Conservation (phyloP, 2,329 filamentous ascomycete species). For the Calonectria honghensis region DNA sequence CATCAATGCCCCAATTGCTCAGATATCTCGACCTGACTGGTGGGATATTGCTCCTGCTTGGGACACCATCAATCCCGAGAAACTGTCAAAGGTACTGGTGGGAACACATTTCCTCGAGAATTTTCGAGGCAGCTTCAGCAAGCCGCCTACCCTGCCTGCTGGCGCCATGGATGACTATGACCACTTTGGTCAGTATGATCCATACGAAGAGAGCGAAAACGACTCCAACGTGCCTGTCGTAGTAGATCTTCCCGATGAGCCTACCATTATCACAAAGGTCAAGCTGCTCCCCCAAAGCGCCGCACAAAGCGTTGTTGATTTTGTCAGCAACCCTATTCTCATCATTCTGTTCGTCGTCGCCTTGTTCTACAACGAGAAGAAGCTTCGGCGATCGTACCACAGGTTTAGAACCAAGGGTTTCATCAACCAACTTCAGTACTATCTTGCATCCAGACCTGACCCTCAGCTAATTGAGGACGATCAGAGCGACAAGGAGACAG, state of each 20-base stretch:
- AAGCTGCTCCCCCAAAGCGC: conserved; percentile 71
- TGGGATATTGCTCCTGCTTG: conserved; percentile 65
- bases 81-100: conserved; percentile 77
- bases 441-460: conserved; percentile 28
- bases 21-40: conserved; percentile 67
- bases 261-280: conserved; percentile 70
- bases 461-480: conserved; percentile 41
- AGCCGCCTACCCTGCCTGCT: conserved; percentile 62
- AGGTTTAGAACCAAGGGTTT: conserved; percentile 57
- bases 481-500: conserved; percentile 46
- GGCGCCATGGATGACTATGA: conserved; percentile 52
- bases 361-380: conserved; percentile 67
- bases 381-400: conserved; percentile 64
- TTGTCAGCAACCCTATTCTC: conserved; percentile 73
- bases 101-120: conserved; percentile 81
- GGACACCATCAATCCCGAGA: conserved; percentile 64
- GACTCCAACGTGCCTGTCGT: conserved; percentile 57
- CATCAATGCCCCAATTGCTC: conserved; percentile 76
- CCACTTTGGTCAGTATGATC: conserved; percentile 38
- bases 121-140: conserved; percentile 56
- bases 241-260: conserved; percentile 58
- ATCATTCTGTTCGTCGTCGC: conserved; percentile 66
- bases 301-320: conserved; percentile 70
- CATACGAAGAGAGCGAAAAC: conserved; percentile 58
- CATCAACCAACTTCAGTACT: conserved; percentile 52